Evolutionary conservation across 2,329 filamentous ascomycete species (phyloP), one percentile per base, ranked within the genome.

Genomic region (Colletotrichum tropicale): DNA sequence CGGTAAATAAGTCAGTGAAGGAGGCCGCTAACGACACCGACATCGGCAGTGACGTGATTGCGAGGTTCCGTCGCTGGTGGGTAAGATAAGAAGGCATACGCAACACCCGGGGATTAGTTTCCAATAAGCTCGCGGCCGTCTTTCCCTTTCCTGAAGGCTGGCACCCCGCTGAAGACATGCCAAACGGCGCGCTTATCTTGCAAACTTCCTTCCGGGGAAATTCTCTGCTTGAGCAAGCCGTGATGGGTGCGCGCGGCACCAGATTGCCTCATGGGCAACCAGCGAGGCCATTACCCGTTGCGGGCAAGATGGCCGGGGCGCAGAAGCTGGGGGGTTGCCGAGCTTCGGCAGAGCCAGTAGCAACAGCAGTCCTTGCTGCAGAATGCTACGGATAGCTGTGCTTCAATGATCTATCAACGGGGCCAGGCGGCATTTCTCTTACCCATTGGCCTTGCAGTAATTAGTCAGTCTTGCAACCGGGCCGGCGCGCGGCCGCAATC

Each of bases 41-140:
- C 73, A 75, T 75, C 73, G 73, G 73, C 73, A 75, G 56, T 75
- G 73, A 73, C 70, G 69, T 73, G 73, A 72, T 75, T 73, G 62
- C 73, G 58, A 75, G 73, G 73, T 75, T 62, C 55, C 67, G 73
- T 38, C 70, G 34, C 55, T 36, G 64, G 70, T 64, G 69, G 73
- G 73, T 72, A 64, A 75, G 70, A 73, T 64, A 58, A 75, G 64
- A 67, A 43, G 56, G 56, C 69, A 34, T 68, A 72, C 69, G 69
- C 73, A 68, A 75, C 21, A 30, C 64, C 60, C 69, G 69, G 69
- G 69, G 21, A 72, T 72, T 64, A 58, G 36, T 58, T 48, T 18
- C 64, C 62, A 68, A 75, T 68, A 16, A 64, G 56, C 32, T 28
- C 24, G 8, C 58, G 32, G 69, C 32, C 36, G 62, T 36, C 38